Percentiles rank a stretch among this genome's conserved stretches.
Conservation (phyloP, 768 basidiomycete species). For the Panaeolus cyanescens region DNA sequence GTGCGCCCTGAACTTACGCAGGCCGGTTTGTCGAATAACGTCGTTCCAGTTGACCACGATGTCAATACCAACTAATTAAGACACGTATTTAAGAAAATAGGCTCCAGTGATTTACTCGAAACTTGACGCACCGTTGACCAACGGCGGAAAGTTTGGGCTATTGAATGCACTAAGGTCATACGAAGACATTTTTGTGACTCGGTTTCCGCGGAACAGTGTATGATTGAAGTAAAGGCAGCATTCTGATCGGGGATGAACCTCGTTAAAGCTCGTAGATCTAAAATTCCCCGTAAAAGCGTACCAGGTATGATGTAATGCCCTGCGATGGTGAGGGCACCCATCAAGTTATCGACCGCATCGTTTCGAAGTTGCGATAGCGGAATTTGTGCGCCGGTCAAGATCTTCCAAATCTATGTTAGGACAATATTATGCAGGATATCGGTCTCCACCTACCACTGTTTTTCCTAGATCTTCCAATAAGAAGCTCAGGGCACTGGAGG, state of each 20-base stretch:
- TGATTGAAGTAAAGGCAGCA: constrained; percentile 91
- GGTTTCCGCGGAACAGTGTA: constrained; percentile 82
- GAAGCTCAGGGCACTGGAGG: constrained; percentile 87
- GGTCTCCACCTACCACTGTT: constrained; percentile 63
- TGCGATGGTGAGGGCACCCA: constrained; percentile 87
- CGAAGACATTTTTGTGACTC: constrained; percentile 81
- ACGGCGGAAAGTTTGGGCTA: constrained; percentile 81
- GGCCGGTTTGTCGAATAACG: constrained; percentile 79
- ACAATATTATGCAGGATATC: not conserved
- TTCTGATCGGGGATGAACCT: constrained; percentile 43
- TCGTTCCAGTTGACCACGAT: constrained; percentile 89
- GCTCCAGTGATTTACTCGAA: not conserved
- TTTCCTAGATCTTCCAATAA: constrained; percentile 91
- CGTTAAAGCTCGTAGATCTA: not conserved
- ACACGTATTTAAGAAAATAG: constrained; percentile 7
- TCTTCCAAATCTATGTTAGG: constrained; percentile 41
- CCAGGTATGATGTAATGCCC: constrained; percentile 93
- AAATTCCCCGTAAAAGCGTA: constrained; percentile 23
- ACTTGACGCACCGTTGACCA: constrained; percentile 69
- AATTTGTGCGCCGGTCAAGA: constrained; percentile 92
- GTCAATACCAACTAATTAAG: constrained; percentile 76
- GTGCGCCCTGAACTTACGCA: constrained; percentile 80
- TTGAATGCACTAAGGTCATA: constrained; percentile 83
- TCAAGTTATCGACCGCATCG: constrained; percentile 91
- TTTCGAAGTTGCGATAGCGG: constrained; percentile 90